phyloP scores from a whole-genome alignment of 176 grass and related monocot species.

The Juncus inflexus region DNA sequence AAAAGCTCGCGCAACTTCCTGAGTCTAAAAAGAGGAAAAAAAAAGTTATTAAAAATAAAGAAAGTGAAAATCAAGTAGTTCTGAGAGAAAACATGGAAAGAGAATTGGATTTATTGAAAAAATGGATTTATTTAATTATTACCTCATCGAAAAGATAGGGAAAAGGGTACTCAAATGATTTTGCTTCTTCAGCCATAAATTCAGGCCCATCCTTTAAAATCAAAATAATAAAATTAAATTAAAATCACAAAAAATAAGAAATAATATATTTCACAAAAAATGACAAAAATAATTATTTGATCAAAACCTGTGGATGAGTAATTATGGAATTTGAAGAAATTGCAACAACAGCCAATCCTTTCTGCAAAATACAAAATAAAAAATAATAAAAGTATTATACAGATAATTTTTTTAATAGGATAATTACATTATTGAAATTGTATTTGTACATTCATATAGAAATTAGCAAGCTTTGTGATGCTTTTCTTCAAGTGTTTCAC shows the following conservation, averaged over 20 bases:
- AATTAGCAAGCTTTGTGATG: conserved; percentile 67
- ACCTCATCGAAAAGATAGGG: conserved; percentile 92
- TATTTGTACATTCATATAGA: conserved; percentile 60
- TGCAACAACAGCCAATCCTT: conserved; percentile 64
- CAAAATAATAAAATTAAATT: conserved; percentile 1
- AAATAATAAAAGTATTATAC: background rate
- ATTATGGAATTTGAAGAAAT: conserved; percentile 77
- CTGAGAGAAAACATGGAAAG: too few relatives aligned
- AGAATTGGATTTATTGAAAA: background rate
- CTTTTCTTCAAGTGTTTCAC: conserved; percentile 85
- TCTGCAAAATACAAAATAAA: conserved; percentile 44
- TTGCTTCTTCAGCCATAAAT: conserved; percentile 69
- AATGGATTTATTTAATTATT: background rate
- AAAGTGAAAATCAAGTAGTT: too few relatives aligned
- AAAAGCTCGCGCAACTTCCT: conserved; percentile 86
- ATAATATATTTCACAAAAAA: background rate
- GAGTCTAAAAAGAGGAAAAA: conserved; percentile 38
- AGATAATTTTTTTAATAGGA: background rate
- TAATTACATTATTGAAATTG: background rate
- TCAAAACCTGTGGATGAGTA: conserved; percentile 71
- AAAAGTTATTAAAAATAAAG: too few relatives aligned
- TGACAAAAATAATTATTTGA: background rate
- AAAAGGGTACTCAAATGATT: conserved; percentile 73
- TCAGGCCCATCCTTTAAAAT: conserved; percentile 72
- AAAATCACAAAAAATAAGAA: background rate